Percentiles rank a stretch among this genome's conserved stretches.
These are phyloP conservation scores for Boletus insuetus DNA, from an alignment of 768 basidiomycete species.

Conservation along the genomic window DNA sequence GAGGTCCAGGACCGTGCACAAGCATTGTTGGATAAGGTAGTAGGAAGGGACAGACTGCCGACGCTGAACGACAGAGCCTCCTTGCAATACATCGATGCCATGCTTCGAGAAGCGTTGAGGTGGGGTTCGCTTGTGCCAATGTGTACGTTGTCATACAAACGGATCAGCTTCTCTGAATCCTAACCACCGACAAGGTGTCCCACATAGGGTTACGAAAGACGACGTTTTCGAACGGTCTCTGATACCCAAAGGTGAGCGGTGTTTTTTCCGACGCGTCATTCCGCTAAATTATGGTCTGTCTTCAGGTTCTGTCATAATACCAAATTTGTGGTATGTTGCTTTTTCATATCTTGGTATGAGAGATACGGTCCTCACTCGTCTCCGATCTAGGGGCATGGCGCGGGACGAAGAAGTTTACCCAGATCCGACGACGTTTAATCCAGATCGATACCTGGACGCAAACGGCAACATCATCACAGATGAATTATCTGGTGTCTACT, in stretches of 20 bases:
- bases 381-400: conserved; percentile 18
- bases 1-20: conserved; percentile 23
- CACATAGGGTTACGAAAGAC: conserved; percentile 34
- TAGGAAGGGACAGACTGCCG: conserved; percentile 19
- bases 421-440: conserved; percentile 33
- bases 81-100: conserved; percentile 22
- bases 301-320: conserved; percentile 21
- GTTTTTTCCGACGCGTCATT: background rate
- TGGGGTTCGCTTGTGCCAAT: conserved; percentile 24
- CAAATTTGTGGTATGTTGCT: conserved; percentile 19
- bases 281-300: background rate
- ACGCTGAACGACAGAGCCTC: conserved; percentile 15
- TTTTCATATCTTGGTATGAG: background rate
- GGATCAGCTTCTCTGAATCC: background rate
- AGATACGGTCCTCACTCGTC: background rate
- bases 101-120: conserved; percentile 21
- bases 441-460: conserved; percentile 30
- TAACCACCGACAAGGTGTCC: conserved; percentile 19
- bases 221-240: conserved; percentile 43
- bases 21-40: conserved; percentile 13
- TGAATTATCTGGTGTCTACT: conserved; percentile 24
- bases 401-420: conserved; percentile 23
- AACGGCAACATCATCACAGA: conserved; percentile 20
- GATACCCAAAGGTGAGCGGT: conserved; percentile 47
- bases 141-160: conserved; percentile 6